Evolutionary conservation across 495 filamentous ascomycete genomes (phyloP), one percentile per base, ranked within the genome.

Genomic region (Lichina pygmaea): DNA sequence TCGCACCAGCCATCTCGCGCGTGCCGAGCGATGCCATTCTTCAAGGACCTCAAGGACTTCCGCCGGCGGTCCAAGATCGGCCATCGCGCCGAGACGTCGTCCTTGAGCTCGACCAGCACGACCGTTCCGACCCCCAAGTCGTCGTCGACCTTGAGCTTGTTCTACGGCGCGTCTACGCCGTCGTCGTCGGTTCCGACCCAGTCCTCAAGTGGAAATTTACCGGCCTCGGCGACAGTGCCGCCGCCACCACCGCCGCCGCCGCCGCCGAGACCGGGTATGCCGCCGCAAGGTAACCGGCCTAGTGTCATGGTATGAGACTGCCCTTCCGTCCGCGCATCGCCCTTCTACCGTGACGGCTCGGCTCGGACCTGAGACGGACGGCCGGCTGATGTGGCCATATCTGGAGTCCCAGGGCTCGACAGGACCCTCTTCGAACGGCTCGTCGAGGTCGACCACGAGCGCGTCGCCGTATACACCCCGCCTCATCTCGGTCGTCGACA

Each of bases 381-480:
- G 2, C 11, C 11, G 36, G 36, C 36, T 39, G 36, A 39, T 39
- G 5, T 2, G 11, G 13, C 2, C 16, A 10, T 10, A 6, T 33
- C 6, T 10, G 16, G 10, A 12, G 10, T 12, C 11, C 10, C 42
- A 43, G 30, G 15, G 42, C 16, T 24, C 16, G 10, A 43, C 10
- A 39, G 38, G 13, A 24, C 41, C 71, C 3, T 74, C 78, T 17
- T 56, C 67, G 44, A 67, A 69, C 53, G 62, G 66, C 34, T 65
- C 56, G 44, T 60, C 57, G 43, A 62, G 62, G 34, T 62, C 71
- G 43, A 62, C 65, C 44, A 59, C 67, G 44, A 70, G 70, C 2
- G 67, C 71, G 8, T 91, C 84, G 15, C 73, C 76, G 42, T 85
- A 79, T 58, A 78, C 81, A 24, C 85, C 84, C 10, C 67, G 72